Evolutionary conservation across 306 rosid genomes (phyloP), one percentile per base, ranked within the genome.

Genomic region (Luffa aegyptiaca): DNA sequence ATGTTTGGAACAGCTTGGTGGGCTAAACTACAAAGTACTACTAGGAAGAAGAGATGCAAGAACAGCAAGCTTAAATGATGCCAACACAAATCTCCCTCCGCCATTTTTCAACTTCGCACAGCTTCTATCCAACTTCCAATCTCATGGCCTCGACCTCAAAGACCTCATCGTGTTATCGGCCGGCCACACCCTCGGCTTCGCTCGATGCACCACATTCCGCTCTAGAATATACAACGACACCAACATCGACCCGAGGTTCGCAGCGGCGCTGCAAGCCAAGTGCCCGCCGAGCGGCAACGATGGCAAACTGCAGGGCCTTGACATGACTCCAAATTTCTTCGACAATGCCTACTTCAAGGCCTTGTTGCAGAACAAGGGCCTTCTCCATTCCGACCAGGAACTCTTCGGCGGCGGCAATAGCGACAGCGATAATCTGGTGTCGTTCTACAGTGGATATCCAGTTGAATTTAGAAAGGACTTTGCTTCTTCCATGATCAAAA

Each of bases 31-130:
- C 79, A 78, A 71, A 64, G 84, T 85, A 4, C 12, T 26, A 20
- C 1, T 85, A 17, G 88, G 88, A 1, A 80, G 88, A 80, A 85
- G 82, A 77, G 86, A 85, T 36, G 84, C 88, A 72, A 85, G 41
- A 83, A 85, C 59, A 2, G 79, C 88, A 9, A 78, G 66, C 71
- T 4, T 0, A 61, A n/a, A 57, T 13, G 84, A 71, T 21, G 84
- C 86, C 77, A 83, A 77, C 35, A 55, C 1, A 3, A 55, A 83
- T 79, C 65, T 85, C 55, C 88, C 88, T 0, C 63, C 86, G 6
- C 86, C 86, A 6, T 6, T 73, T 74, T 65, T 83, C 76, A 63
- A 4, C 72, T 57, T 85, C 69, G 2, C 86, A 11, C 88, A 85
- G 58, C 86, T 85, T 42, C 75, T 83, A 4, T 71, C 86, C 13